Base-by-base conservation (phyloP, 352 stramenopile species). In the Pythium sukuiense region DNA sequence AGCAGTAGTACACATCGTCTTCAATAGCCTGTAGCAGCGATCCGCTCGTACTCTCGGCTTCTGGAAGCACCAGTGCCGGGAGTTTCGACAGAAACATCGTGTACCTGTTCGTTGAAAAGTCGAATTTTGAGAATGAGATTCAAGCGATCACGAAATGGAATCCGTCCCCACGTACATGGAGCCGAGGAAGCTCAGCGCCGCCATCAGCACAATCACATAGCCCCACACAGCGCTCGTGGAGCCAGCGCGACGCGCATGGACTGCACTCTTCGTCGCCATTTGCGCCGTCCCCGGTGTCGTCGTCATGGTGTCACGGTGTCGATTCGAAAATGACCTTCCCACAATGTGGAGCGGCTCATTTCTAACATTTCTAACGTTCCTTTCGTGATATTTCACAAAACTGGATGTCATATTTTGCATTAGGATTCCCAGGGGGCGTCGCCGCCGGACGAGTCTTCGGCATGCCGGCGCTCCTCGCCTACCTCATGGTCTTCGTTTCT, bases 191-290 rank as follows among this genome's bases (percentile, higher is more conserved):
- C 49, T 71, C 32, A 76, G 14, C 1, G 60, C 80, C 6, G 81
- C 80, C 12, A 59, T 35, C 20, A 90, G 64, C 4, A 92, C 81
- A 63, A 92, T 80, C 53, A 94, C 82, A 61, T 90, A 89, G 69
- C 81, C 85, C 85, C 85, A 93, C 30, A 92, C 81, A 52, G 81
- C 75, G 57, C 85, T 90, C 29, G 83, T 93, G 30, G 82, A 91
- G 56, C 81, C 85, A 41, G 77, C 81, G 46, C 81, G 84, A 52
- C 60, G 61, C 48, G 62, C 67, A 32, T 72, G 39, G 48, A 57
- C 30, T 35, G 35, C 32, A 9, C 41, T 6, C 41, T 48, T 48
- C 41, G 41, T 24, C 41, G 14, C 11, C 14, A 48, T 18, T 5
- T 0, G 8, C 41, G 35, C 46, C 18, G 30, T 26, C 16, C 3